Base-by-base conservation (phyloP, 2,329 filamentous ascomycete species). In the Fusarium foetens region DNA sequence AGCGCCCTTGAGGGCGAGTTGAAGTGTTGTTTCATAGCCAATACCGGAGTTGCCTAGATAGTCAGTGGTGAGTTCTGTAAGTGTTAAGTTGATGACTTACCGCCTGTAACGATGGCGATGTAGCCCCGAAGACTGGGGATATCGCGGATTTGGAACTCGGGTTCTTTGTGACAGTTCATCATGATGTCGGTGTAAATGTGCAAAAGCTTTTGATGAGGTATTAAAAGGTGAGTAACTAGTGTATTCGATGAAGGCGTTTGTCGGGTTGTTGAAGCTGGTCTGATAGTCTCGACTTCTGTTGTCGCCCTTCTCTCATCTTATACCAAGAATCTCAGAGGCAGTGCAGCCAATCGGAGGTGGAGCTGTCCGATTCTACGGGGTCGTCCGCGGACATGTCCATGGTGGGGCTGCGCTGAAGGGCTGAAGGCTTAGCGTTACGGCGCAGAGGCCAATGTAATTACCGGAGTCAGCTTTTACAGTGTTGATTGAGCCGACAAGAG, bases 81-180 rank as follows among this genome's bases (percentile, higher is more conserved):
- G 3, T 14, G 6, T 11, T 0, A 1, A 3, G 4, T 10, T 6
- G 12, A 3, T 25, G 1, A 21, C 70, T 38, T 52, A 76, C 75
- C 75, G 21, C 75, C 75, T 2, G 75, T 77, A 1, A 77, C 72
- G 6, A 77, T 75, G 10, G 38, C 68, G 9, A 77, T 54, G 29
- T 76, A 74, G 7, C 74, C 74, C 3, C 41, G 64, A 8, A 76
- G 68, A 21, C 51, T 71, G 2, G 75, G 70, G 9, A 77, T 68
- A 29, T 77, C 74, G 5, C 43, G 67, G 48, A 72, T 35, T 39
- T 66, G 46, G 23, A 72, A 70, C 19, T 66, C 60, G n/a, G 64
- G 64, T 45, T 72, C 65, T 8, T 23, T 29, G 19, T 52, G 66
- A 19, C 60, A 65, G 57, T 63, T 73, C 39, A 58, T 36, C 70